Percentiles rank a stretch among this genome's conserved stretches.
Conservation (phyloP, 257 asterid genomes). For the Nicotiana noctiflora region DNA sequence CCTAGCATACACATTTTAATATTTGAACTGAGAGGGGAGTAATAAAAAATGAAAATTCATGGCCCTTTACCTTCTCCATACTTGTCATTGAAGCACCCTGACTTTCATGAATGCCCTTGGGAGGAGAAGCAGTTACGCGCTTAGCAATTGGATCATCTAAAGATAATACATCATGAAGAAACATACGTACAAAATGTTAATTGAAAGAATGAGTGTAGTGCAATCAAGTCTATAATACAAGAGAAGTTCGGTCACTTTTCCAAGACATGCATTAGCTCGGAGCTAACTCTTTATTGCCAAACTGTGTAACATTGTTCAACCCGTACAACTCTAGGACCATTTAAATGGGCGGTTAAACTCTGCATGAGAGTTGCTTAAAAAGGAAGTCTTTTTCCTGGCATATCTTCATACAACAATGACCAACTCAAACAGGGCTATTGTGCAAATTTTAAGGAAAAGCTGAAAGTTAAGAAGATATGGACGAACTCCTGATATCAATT, state of each 20-base stretch:
- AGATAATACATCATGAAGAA: constrained; percentile 18
- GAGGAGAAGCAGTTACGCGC: constrained; percentile 31
- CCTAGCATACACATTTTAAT: neutral
- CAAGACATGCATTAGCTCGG: constrained; percentile 3
- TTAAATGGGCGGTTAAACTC: neutral
- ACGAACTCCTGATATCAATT: constrained; percentile 2
- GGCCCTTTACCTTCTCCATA: constrained; percentile 20
- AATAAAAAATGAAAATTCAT: constrained; percentile 10
- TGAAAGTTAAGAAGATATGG: neutral
- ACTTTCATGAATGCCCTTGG: constrained; percentile 37
- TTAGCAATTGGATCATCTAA: constrained; percentile 89
- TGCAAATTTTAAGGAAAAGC: neutral
- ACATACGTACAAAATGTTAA: constrained; percentile 8
- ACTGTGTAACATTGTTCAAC: neutral
- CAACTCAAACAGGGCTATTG: neutral
- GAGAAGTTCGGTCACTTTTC: neutral
- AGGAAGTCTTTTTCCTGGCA: neutral
- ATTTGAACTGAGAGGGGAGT: neutral
- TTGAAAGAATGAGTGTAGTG: neutral
- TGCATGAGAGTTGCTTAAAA: neutral
- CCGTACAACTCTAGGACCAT: neutral
- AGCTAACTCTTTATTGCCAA: neutral
- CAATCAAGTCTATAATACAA: neutral
- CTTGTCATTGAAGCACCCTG: constrained; percentile 33
- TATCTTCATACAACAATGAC: neutral